Conservation (phyloP, 495 filamentous ascomycete species). For the Neurospora sp. region DNA sequence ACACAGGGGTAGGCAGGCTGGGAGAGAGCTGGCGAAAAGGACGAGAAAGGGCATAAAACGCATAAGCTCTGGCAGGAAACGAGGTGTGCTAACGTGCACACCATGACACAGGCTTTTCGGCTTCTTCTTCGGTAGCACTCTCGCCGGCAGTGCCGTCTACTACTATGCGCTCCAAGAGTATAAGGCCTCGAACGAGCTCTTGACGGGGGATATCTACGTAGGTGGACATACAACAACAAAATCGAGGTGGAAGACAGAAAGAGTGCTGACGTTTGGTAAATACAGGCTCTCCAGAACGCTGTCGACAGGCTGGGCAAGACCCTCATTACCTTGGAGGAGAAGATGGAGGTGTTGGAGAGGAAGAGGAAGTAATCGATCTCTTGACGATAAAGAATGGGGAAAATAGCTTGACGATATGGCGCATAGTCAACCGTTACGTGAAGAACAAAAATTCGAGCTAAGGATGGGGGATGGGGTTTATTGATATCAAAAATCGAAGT, state of each 20-base stretch:
- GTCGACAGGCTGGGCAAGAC: constrained; percentile 80
- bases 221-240: constrained; percentile 22
- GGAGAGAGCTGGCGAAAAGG: neutral
- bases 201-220: constrained; percentile 96
- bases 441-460: neutral
- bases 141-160: constrained; percentile 73
- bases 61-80: neutral
- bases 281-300: constrained; percentile 75
- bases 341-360: constrained; percentile 55
- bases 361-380: constrained; percentile 32
- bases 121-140: constrained; percentile 78
- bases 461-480: neutral
- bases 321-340: constrained; percentile 70
- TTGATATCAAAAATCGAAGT: neutral
- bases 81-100: neutral
- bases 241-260: neutral
- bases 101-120: constrained; percentile 62
- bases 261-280: constrained; percentile 7
- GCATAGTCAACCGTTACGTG: neutral
- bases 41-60: neutral
- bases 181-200: constrained; percentile 81
- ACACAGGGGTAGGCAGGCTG: neutral
- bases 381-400: neutral
- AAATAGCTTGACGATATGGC: neutral
- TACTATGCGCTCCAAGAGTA: constrained; percentile 91